Evolutionary conservation across 202 grass and related monocot genomes (phyloP), one percentile per base, ranked within the genome.

Genomic region (Eragrostis tef): DNA sequence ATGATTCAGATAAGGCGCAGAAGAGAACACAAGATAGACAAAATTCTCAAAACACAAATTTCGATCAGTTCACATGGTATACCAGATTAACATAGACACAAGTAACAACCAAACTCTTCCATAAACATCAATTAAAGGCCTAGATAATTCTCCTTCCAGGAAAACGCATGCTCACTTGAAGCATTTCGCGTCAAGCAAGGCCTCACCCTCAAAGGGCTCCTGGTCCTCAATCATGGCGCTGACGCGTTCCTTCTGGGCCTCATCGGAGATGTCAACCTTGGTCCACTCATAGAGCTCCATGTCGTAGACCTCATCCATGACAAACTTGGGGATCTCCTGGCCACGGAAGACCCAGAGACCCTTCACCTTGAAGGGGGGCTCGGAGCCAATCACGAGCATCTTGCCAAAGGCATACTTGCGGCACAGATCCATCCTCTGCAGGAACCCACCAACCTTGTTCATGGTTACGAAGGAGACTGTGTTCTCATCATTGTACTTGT

Each of bases 271-370:
- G 73, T 97, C 91, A 16, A 90, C 91, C 85, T 97, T 97, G 47
- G 77, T 82, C 94, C 94, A 97, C 21, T 92, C 81, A 0, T 97
- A 97, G 15, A 97, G 89, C 75, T 97, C 91, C 94, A 94, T 97
- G 83, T 97, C 94, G 0, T 97, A 92, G 24, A 90, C 90, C 85
- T 97, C 94, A 0, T 97, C 89, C 49, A 97, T 79, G 42, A 97
- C 91, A 3, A 97, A 97, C 83, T 92, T 82, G 6, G 94, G 91
- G 67, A 97, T 90, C 9, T 94, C 91, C 76, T 91, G 85, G 3
- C 94, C 94, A 36, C 91, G 91, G 92, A 97, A 97, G 20, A 97
- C 86, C 94, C 94, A 97, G 1, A 97, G 89, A 0, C 94, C 94
- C 88, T 97, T 92, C 65, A 97, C 84, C 83, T 97, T 97, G 91